Evolutionary conservation across 805 yeast species (phyloP), one percentile per base, ranked within the genome.

Genomic region (Teunomyces atbi): DNA sequence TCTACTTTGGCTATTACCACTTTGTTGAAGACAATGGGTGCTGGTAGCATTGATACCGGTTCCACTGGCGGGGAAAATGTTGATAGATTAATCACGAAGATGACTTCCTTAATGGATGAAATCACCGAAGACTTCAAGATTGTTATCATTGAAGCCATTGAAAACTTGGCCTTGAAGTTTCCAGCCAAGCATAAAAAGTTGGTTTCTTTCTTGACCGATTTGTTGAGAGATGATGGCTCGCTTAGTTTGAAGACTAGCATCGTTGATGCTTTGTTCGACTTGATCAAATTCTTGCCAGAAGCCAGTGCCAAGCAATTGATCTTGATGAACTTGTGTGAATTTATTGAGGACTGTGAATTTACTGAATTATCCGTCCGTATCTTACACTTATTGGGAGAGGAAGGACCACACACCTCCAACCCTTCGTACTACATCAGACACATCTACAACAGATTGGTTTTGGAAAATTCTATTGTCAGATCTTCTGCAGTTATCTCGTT

Each of bases 1-100:
- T 92, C 98, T 11, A 94, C 99, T 12, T 92, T 89, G 68, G 97
- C 99, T 21, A 94, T 94, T 64, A 94, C 98, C 28, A 92, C 98
- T 2, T 76, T 94, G 61, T 80, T 94, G 66, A 94, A 92, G 71
- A 92, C 98, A 1, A 96, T 97, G 63, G 90, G 91, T 53, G 85
- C 89, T 51, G 75, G 76, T 43, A 64, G 74, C 21, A 51, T 68
- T 35, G 72, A 66, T 50, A 60, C 65, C 18, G 64, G 62, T 12
- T 47, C 59, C 7, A 51, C 57, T n/a, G 66, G 71, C 49, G 66
- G 71, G 12, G 89, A 88, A 50, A 68, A 65, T 49, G 96, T 94
- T 46, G 96, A 92, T 64, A 79, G 96, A 59, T 78, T 94, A 57
- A 89, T 94, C 68, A 77, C 84, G 52, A 91, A 90, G 45, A 89